Percentiles rank a stretch among this genome's conserved stretches.
Conservation (phyloP, 2,329 filamentous ascomycete species). For the Drechslerella dactyloides region DNA sequence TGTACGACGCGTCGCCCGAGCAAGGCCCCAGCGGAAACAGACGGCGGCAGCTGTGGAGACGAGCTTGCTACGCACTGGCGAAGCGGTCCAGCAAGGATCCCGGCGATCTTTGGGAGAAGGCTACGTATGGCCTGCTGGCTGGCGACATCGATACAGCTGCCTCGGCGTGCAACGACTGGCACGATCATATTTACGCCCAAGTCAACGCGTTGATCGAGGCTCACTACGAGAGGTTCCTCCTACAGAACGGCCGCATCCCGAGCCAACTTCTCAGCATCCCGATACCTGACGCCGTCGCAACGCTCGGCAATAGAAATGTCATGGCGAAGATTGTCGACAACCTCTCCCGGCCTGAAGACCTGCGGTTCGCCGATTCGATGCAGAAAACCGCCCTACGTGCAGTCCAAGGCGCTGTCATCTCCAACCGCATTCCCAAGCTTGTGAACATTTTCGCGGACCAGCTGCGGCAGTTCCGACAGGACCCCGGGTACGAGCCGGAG, state of each 20-base stretch:
- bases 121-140: conserved; percentile 87
- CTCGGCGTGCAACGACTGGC: conserved; percentile 75
- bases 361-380: conserved; percentile 63
- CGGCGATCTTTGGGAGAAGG: conserved; percentile 78
- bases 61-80: conserved; percentile 75
- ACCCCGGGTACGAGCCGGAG: conserved; percentile 61
- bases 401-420: conserved; percentile 76
- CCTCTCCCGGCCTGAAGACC: conserved; percentile 41
- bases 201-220: conserved; percentile 84
- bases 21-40: conserved; percentile 57
- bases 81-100: conserved; percentile 67
- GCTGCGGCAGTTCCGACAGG: conserved; percentile 60
- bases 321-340: conserved; percentile 64
- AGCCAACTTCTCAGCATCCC: conserved; percentile 67
- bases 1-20: conserved; percentile 54
- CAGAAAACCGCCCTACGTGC: conserved; percentile 70
- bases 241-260: conserved; percentile 64
- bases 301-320: conserved; percentile 60
- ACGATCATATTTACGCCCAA: conserved; percentile 84
- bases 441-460: conserved; percentile 53
- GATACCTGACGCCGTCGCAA: conserved; percentile 67
- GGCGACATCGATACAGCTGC: conserved; percentile 79
- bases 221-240: conserved; percentile 77
- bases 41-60: conserved; percentile 69
- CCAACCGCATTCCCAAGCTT: conserved; percentile 56